Evolutionary conservation across 805 yeast species (phyloP).

Genomic region (Millerozyma acaciae): DNA sequence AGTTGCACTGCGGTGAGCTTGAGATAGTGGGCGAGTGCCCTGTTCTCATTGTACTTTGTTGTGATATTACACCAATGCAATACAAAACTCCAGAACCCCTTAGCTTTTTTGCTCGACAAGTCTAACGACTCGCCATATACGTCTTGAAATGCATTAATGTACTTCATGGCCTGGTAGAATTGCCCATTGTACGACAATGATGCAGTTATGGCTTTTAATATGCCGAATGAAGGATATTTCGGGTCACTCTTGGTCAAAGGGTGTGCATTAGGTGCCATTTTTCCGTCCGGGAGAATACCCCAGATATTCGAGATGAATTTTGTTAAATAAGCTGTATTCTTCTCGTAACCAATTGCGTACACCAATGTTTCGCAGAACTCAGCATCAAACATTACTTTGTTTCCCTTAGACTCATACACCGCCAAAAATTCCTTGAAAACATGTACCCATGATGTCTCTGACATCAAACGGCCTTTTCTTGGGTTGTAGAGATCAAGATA

Average conservation of each 20-base stretch:
- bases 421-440: constrained; percentile 21
- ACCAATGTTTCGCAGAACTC: constrained; percentile 26
- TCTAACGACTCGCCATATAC: constrained; percentile 19
- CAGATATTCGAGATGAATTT: constrained; percentile 25
- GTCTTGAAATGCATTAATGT: constrained; percentile 33
- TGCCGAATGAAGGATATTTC: constrained; percentile 20
- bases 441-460: constrained; percentile 17
- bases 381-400: constrained; percentile 12
- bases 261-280: constrained; percentile 5
- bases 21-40: constrained; percentile 25
- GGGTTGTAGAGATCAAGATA: constrained; percentile 14
- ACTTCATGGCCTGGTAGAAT: constrained; percentile 31
- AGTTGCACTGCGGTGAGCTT: constrained; percentile 12
- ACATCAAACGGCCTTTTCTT: constrained; percentile 15
- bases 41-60: constrained; percentile 25
- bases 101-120: constrained; percentile 13
- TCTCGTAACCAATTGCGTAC: constrained; percentile 29
- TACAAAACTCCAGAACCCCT: constrained; percentile 33
- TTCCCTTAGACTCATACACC: constrained; percentile 1
- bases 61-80: constrained; percentile 35
- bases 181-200: constrained; percentile 29
- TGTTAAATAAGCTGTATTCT: constrained; percentile 16
- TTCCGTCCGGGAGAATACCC: constrained; percentile 29
- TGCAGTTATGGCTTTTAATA: constrained; percentile 27
- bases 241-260: constrained; percentile 11